These are phyloP conservation scores for Backusella macrospora DNA, from an alignment of 192 early-diverging fungal species.

Conservation along the genomic window DNA sequence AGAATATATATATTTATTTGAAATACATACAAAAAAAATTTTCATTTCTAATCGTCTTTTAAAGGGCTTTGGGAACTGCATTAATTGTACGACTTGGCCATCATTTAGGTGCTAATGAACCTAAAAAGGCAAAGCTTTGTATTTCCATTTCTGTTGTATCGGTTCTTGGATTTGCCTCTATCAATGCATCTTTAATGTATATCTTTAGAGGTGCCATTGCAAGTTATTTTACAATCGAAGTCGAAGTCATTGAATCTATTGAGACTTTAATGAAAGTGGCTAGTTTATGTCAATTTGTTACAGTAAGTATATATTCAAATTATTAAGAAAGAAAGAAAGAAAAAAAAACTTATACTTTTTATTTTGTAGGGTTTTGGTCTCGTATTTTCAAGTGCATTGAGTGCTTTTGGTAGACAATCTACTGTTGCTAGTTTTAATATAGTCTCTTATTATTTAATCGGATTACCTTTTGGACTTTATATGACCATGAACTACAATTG, in stretches of 20 bases:
- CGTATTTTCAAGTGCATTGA: slow-evolving; percentile 29
- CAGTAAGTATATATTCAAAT: neutral
- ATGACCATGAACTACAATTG: slow-evolving; percentile 21
- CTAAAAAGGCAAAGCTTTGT: slow-evolving; percentile 19
- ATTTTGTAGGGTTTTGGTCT: slow-evolving; percentile 21
- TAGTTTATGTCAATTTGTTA: slow-evolving; percentile 25
- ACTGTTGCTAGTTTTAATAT: slow-evolving; percentile 33
- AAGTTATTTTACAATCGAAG: slow-evolving; percentile 20
- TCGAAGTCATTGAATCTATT: slow-evolving; percentile 17
- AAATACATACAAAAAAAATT: too few relatives aligned
- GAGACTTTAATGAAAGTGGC: slow-evolving; percentile 20
- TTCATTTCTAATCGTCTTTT: neutral
- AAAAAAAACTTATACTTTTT: too few relatives aligned
- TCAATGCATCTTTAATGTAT: slow-evolving; percentile 26
- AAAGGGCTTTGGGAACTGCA: slow-evolving; percentile 28
- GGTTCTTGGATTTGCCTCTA: neutral
- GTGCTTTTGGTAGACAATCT: slow-evolving; percentile 29
- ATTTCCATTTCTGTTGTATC: slow-evolving; percentile 6
- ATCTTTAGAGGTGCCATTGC: slow-evolving; percentile 9
- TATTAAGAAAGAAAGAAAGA: too few relatives aligned
- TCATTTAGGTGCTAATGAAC: slow-evolving; percentile 30
- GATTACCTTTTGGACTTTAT: slow-evolving; percentile 33
- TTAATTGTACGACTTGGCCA: slow-evolving; percentile 31
- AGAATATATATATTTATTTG: neutral
- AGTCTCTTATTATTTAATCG: slow-evolving; percentile 27